phyloP scores from a whole-genome alignment of 805 yeast species.

The Hanseniaspora mollemarum region DNA sequence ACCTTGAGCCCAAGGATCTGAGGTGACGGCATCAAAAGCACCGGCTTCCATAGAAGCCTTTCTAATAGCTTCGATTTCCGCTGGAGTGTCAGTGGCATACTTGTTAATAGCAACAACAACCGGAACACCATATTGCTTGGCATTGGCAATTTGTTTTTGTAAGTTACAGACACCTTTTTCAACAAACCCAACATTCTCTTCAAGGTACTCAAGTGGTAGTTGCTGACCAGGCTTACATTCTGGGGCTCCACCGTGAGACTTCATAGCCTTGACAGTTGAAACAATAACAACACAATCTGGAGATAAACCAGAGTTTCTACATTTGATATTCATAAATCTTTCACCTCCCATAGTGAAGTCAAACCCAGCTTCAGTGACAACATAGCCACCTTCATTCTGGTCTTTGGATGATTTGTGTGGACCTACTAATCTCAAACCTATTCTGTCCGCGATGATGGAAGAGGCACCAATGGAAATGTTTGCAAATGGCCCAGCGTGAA shows the following conservation, averaged over 20 bases:
- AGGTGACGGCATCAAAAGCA: slow-evolving; percentile 78
- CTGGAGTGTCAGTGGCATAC: slow-evolving; percentile 69
- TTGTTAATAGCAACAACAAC: slow-evolving; percentile 91
- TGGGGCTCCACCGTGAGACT: slow-evolving; percentile 94
- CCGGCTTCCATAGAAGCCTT: slow-evolving; percentile 82
- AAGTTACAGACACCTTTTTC: slow-evolving; percentile 74
- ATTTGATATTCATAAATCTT: slow-evolving; percentile 88
- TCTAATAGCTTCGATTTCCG: slow-evolving; percentile 69
- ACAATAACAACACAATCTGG: slow-evolving; percentile 91
- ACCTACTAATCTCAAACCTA: slow-evolving; percentile 85
- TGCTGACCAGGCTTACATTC: slow-evolving; percentile 90
- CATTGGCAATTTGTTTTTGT: slow-evolving; percentile 81
- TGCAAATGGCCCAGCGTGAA: slow-evolving; percentile 97
- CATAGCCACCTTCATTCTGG: slow-evolving; percentile 54
- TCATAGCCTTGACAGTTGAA: slow-evolving; percentile 93
- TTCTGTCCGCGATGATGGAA: slow-evolving; percentile 82
- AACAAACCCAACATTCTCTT: slow-evolving; percentile 71
- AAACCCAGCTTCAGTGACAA: slow-evolving; percentile 95
- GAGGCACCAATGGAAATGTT: slow-evolving; percentile 95
- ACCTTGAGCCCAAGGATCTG: slow-evolving; percentile 94
- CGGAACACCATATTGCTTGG: slow-evolving; percentile 73
- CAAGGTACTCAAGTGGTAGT: slow-evolving; percentile 66
- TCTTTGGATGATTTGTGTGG: slow-evolving; percentile 33
- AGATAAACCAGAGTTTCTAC: slow-evolving; percentile 75
- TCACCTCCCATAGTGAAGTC: slow-evolving; percentile 99